Conservation (phyloP, 108 stramenopile genomes). For the Nitzschia palea region DNA sequence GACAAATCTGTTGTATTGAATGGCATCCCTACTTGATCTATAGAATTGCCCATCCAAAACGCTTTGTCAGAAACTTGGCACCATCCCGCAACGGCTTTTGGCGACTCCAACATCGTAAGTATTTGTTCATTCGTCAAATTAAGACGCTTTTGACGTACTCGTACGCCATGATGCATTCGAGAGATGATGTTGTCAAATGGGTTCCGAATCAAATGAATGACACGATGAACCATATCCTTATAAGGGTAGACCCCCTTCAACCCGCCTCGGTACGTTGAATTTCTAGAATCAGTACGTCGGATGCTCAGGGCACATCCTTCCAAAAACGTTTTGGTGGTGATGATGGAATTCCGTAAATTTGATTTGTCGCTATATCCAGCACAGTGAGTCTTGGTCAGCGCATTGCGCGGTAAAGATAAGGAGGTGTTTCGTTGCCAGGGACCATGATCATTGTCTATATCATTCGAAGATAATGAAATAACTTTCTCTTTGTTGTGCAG, state of each 20-base stretch:
- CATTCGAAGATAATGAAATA: background rate
- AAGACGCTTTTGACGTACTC: background rate
- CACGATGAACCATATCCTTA: constrained; percentile 27
- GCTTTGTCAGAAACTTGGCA: constrained; percentile 1
- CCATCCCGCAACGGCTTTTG: background rate
- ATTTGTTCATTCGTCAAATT: background rate
- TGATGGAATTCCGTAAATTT: constrained; percentile 41
- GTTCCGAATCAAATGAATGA: constrained; percentile 59
- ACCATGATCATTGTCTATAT: background rate
- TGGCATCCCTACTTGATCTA: no score
- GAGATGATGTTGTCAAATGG: constrained; percentile 68
- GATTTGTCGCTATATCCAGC: constrained; percentile 47
- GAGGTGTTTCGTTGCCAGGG: constrained; percentile 6
- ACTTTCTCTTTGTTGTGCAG: background rate
- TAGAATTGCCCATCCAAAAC: background rate
- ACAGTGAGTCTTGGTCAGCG: constrained; percentile 71
- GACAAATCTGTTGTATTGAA: background rate
- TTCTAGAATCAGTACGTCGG: background rate
- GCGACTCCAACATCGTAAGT: background rate
- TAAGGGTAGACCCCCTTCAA: constrained; percentile 23
- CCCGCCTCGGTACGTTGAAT: constrained; percentile 16
- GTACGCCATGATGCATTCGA: constrained; percentile 38
- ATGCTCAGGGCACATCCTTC: constrained; percentile 6
- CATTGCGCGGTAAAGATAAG: background rate
- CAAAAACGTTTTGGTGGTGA: constrained; percentile 19